phyloP scores from a whole-genome alignment of 2,329 filamentous ascomycete species.

The Xylariaceae sp. region DNA sequence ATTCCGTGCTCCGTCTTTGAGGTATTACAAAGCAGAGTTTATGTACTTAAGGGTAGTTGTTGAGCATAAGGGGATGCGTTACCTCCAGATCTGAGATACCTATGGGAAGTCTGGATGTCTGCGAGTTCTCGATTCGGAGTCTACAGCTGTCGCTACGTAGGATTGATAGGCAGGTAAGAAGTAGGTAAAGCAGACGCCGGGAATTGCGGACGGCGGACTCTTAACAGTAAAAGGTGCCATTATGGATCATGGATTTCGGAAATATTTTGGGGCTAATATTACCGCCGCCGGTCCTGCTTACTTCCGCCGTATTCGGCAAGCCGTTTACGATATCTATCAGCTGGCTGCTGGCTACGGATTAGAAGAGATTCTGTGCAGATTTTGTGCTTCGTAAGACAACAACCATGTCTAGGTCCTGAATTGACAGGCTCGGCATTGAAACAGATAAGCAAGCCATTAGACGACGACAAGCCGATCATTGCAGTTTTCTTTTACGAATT shows the following conservation, averaged over 20 bases:
- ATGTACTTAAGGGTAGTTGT: neutral
- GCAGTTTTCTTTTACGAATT: neutral
- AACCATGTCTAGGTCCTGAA: neutral
- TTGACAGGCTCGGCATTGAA: neutral
- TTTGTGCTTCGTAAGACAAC: neutral
- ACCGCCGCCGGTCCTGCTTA: neutral
- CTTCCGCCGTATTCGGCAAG: neutral
- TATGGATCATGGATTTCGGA: too few relatives aligned
- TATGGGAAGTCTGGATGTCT: neutral
- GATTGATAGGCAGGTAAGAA: too few relatives aligned
- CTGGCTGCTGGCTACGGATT: neutral
- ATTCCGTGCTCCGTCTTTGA: neutral
- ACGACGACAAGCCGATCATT: neutral
- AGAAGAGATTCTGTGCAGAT: neutral
- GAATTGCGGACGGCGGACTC: too few relatives aligned
- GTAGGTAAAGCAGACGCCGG: too few relatives aligned
- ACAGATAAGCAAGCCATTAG: neutral
- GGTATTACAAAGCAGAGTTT: neutral
- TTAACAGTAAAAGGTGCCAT: too few relatives aligned
- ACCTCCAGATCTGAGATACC: neutral
- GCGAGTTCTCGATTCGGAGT: too few relatives aligned
- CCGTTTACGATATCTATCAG: neutral
- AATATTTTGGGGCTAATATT: neutral
- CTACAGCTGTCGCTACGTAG: too few relatives aligned
- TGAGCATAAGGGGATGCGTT: neutral